Conservation (phyloP, 345 rosid genomes). For the Gossypium herbaceum region DNA sequence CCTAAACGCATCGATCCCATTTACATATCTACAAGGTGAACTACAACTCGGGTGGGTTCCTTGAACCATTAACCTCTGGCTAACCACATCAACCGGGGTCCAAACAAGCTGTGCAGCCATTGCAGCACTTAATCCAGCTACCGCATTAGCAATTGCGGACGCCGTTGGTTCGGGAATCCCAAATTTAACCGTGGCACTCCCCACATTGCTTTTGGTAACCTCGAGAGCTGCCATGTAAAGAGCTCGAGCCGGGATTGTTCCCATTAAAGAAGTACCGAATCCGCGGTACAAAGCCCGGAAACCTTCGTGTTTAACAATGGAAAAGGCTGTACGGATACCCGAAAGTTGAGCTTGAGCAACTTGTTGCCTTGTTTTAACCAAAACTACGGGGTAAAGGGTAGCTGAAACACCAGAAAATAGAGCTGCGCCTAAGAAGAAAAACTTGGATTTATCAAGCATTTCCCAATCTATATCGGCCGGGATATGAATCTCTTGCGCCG, state of each 20-base stretch:
- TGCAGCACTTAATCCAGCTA: slow-evolving; percentile 82
- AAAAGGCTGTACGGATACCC: slow-evolving; percentile 41
- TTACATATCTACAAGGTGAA: slow-evolving; percentile 53
- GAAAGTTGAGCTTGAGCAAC: slow-evolving; percentile 61
- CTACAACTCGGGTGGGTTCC: slow-evolving; percentile 39
- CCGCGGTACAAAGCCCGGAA: slow-evolving; percentile 80
- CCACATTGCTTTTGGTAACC: slow-evolving; percentile 80
- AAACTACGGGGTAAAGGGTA: slow-evolving; percentile 65
- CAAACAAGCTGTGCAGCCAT: slow-evolving; percentile 92
- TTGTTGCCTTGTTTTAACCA: slow-evolving; percentile 86
- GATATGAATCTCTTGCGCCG: slow-evolving; percentile 50
- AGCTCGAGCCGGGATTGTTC: slow-evolving; percentile 91
- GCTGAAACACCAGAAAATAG: slow-evolving; percentile 87
- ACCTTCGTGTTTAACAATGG: slow-evolving; percentile 63
- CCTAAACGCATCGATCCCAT: slow-evolving; percentile 74
- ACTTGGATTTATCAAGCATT: slow-evolving; percentile 80
- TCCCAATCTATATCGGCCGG: slow-evolving; percentile 83
- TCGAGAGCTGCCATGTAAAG: slow-evolving; percentile 87
- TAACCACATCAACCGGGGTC: slow-evolving; percentile 95
- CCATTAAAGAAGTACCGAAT: slow-evolving; percentile 82
- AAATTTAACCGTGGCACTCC: slow-evolving; percentile 56
- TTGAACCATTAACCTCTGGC: slow-evolving; percentile 90
- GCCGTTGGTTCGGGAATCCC: slow-evolving; percentile 73
- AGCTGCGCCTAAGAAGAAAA: slow-evolving; percentile 88
- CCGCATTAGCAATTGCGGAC: slow-evolving; percentile 63